Evolutionary conservation across 768 basidiomycete genomes (phyloP).

Genomic region (Suillus americanus): DNA sequence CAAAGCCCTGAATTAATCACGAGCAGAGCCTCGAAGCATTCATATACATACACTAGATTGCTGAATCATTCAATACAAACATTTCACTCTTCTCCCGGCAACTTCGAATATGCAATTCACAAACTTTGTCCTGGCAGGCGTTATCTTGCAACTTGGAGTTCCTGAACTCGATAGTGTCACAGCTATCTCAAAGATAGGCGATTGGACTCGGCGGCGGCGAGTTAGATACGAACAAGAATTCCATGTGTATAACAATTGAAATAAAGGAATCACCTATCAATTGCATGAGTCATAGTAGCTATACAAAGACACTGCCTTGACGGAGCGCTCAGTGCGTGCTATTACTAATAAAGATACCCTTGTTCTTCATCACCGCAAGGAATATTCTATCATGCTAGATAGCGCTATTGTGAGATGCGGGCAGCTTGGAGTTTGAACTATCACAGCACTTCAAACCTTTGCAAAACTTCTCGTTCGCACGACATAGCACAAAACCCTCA

Average conservation of each 20-base stretch:
- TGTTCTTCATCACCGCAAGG: neutral
- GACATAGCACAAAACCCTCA: neutral
- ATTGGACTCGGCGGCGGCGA: neutral
- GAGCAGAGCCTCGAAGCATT: neutral
- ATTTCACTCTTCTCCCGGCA: neutral
- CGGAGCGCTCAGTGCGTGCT: neutral
- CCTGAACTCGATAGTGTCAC: neutral
- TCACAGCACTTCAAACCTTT: neutral
- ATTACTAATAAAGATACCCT: neutral
- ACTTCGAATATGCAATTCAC: neutral
- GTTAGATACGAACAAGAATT: neutral
- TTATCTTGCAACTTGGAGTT: neutral
- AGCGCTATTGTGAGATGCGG: neutral
- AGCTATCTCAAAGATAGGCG: neutral
- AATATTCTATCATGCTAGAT: neutral
- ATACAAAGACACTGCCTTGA: neutral
- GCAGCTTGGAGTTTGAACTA: neutral
- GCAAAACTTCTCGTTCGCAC: slow-evolving; percentile 1
- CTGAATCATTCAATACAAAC: neutral
- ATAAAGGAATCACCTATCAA: neutral
- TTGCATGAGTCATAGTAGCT: neutral
- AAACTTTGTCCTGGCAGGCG: neutral
- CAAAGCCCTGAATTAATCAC: neutral
- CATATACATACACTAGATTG: neutral
- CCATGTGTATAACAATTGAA: neutral